Percentiles rank a stretch among this genome's conserved stretches.
Conservation (phyloP, 1,284 basidiomycete genomes). For the Ganoderma lucidum region DNA sequence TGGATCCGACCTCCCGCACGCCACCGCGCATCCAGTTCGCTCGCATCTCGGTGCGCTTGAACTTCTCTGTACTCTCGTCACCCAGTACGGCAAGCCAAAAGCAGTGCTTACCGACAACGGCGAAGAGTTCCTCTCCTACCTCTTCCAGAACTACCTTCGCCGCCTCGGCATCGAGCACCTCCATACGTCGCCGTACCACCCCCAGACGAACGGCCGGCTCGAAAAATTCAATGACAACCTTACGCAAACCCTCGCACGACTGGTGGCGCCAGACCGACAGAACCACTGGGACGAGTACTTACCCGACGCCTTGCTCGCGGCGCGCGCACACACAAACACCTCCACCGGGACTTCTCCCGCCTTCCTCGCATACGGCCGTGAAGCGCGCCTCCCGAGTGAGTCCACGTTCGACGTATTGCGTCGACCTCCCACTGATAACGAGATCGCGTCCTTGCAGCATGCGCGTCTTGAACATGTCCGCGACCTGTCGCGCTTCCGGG, state of each 20-base stretch:
- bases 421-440: background rate
- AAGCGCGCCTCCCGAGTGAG: background rate
- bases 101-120: background rate
- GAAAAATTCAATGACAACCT: background rate
- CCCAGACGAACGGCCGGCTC: background rate
- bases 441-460: background rate
- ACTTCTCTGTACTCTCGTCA: background rate
- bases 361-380: background rate
- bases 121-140: background rate
- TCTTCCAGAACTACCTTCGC: background rate
- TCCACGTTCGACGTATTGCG: background rate
- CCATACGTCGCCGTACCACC: background rate
- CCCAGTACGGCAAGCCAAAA: background rate
- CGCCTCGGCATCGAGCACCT: background rate
- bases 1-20: background rate
- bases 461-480: background rate
- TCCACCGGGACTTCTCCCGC: background rate
- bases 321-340: background rate
- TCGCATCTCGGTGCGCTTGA: background rate
- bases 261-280: no score
- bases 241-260: no score
- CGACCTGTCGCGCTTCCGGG: background rate
- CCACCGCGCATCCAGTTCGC: background rate
- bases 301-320: no score
- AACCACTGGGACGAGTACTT: no score